Conservation (phyloP, 1,284 basidiomycete species). For the Ganoderma lucidum region DNA sequence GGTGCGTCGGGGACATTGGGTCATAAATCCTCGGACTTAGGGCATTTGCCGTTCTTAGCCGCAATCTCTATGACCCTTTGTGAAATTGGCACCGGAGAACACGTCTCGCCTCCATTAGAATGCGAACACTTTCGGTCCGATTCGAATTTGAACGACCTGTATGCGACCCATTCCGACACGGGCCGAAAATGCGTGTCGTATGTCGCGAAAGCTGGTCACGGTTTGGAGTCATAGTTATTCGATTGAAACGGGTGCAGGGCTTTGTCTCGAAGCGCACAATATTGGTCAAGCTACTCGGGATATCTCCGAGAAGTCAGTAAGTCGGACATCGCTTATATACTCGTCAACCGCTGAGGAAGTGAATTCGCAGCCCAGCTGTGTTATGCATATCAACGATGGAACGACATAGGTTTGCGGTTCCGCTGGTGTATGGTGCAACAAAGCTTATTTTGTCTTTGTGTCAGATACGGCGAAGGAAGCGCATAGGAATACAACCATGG, state of each 20-base stretch:
- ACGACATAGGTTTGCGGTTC: conserved; percentile 64
- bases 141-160: not conserved
- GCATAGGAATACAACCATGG: conserved; percentile 69
- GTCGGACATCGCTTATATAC: conserved; percentile 38
- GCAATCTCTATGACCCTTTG: conserved; percentile 81
- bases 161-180: conserved; percentile 10
- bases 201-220: conserved; percentile 9
- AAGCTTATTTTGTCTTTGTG: not conserved
- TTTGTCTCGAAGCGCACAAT: conserved; percentile 76
- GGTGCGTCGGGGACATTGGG: conserved; percentile 38
- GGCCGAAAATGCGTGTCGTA: conserved; percentile 41
- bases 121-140: conserved; percentile 52
- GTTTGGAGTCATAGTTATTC: not conserved
- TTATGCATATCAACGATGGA: conserved; percentile 73
- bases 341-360: conserved; percentile 1
- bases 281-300: conserved; percentile 85
- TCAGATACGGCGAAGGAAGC: conserved; percentile 72
- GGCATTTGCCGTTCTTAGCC: conserved; percentile 48
- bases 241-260: conserved; percentile 54
- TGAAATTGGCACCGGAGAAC: conserved; percentile 73
- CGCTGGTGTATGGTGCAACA: too few species aligned
- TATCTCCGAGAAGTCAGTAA: conserved; percentile 79
- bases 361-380: conserved; percentile 69
- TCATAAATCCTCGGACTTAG: not conserved
- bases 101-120: conserved; percentile 72